These are phyloP conservation scores for Pholiota microspora DNA, from an alignment of 768 basidiomycete genomes.

Conservation along the genomic window DNA sequence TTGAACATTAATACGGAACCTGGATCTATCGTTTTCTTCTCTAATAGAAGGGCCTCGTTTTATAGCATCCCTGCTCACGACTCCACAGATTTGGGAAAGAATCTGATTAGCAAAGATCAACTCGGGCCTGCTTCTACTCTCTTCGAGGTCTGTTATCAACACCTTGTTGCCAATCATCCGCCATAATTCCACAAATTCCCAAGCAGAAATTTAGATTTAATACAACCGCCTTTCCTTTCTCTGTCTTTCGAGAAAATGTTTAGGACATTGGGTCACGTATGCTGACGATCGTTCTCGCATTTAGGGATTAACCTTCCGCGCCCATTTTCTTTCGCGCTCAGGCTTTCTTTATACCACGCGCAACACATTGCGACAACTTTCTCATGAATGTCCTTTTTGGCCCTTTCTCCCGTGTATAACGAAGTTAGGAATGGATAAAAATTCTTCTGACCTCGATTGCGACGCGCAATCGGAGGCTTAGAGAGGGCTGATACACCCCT, in stretches of 20 bases:
- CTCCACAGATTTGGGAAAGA: not conserved
- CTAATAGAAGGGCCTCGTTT: conserved; percentile 1
- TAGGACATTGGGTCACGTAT: conserved; percentile 1
- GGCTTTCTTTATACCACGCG: not conserved
- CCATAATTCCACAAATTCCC: conserved; percentile 10
- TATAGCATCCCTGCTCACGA: conserved; percentile 1
- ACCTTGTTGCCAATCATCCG: conserved; percentile 2
- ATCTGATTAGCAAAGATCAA: conserved; percentile 4
- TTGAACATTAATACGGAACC: conserved; percentile 4
- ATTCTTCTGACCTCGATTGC: not conserved
- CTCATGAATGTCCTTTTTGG: conserved; percentile 1
- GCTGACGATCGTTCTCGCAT: not conserved
- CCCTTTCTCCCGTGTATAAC: not conserved
- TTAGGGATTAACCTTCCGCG: not conserved
- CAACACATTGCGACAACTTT: not conserved
- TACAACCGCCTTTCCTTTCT: not conserved
- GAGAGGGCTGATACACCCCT: conserved; percentile 12
- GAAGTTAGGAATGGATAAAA: not conserved
- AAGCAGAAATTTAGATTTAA: conserved; percentile 2
- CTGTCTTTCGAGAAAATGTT: not conserved
- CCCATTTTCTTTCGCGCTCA: not conserved
- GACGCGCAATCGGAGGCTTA: conserved; percentile 20
- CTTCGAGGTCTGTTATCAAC: conserved; percentile 3
- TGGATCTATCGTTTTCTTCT: not conserved
- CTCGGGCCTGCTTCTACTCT: conserved; percentile 6